These are phyloP conservation scores for Penstemon davidsonii DNA, from an alignment of 257 asterid genomes.

Conservation along the genomic window DNA sequence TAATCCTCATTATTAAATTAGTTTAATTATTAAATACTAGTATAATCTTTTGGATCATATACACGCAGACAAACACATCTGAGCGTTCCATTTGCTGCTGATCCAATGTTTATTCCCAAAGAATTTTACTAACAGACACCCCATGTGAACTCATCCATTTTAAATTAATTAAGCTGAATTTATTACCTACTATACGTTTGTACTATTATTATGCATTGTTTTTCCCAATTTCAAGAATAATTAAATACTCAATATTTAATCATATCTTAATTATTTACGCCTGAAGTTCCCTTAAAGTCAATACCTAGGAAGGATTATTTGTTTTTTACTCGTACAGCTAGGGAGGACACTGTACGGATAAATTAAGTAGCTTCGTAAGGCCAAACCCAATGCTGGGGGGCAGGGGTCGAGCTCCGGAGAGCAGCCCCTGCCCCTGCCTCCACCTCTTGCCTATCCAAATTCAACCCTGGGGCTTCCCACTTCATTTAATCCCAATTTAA, in stretches of 20 bases:
- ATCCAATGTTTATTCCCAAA: conserved; percentile 31
- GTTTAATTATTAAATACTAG: conserved; percentile 3
- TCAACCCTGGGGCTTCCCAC: too few relatives aligned
- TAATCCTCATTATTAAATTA: neutral
- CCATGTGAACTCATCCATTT: conserved; percentile 30
- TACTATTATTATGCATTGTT: neutral
- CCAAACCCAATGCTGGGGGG: too few relatives aligned
- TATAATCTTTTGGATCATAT: neutral
- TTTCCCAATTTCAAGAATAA: neutral
- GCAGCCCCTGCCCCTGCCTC: too few relatives aligned
- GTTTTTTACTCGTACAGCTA: neutral
- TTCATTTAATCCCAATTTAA: too few relatives aligned
- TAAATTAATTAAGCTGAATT: neutral
- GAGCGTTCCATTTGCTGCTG: conserved; percentile 14
- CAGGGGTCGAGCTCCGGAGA: too few relatives aligned
- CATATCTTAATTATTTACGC: neutral
- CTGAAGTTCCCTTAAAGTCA: conserved; percentile 8
- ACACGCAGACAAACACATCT: conserved; percentile 26
- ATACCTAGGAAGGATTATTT: neutral
- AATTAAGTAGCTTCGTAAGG: too few relatives aligned
- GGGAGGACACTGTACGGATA: too few relatives aligned
- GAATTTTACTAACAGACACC: conserved; percentile 25
- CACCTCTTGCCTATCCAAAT: too few relatives aligned
- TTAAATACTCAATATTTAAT: conserved; percentile 13
- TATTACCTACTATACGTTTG: neutral